Conservation (phyloP, 2,329 filamentous ascomycete species). For the Berkeleyomyces rouxiae region DNA sequence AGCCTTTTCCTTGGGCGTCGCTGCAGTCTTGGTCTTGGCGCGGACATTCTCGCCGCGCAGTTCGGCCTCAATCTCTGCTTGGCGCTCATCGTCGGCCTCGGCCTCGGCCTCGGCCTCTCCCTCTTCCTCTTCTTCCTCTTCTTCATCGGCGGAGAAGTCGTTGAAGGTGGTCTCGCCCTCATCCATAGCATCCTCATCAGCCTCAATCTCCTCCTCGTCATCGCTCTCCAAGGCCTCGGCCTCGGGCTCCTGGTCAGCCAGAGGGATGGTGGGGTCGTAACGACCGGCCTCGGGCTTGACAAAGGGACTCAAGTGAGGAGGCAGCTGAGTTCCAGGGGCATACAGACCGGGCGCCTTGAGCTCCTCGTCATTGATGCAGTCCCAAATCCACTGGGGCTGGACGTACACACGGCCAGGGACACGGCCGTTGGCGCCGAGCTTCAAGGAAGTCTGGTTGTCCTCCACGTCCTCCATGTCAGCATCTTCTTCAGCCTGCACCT, state of each 20-base stretch:
- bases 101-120: conserved; percentile 23
- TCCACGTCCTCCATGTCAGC: conserved; percentile 26
- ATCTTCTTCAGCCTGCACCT: conserved; percentile 35
- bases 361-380: conserved; percentile 83
- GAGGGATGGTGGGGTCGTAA: conserved; percentile 76
- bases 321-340: conserved; percentile 72
- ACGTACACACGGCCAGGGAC: conserved; percentile 87
- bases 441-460: conserved; percentile 46
- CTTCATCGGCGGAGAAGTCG: conserved; percentile 30
- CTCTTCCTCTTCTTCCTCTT: conserved; percentile 30
- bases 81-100: conserved; percentile 38
- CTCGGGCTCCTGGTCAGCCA: conserved; percentile 78
- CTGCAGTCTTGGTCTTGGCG: conserved; percentile 23
- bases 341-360: conserved; percentile 77
- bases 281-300: conserved; percentile 72
- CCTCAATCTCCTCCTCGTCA: conserved; percentile 35
- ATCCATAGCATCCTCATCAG: conserved; percentile 34
- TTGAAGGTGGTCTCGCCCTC: conserved; percentile 23
- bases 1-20: conserved; percentile 40
- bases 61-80: conserved; percentile 86
- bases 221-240: conserved; percentile 62
- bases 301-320: conserved; percentile 91
- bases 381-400: conserved; percentile 98
- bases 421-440: conserved; percentile 45
- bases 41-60: conserved; percentile 51